A percentile compares a stretch with the other conserved stretches of the same genome.
Conservation (phyloP, 2,329 filamentous ascomycete genomes). For the Alternaria sp. region DNA sequence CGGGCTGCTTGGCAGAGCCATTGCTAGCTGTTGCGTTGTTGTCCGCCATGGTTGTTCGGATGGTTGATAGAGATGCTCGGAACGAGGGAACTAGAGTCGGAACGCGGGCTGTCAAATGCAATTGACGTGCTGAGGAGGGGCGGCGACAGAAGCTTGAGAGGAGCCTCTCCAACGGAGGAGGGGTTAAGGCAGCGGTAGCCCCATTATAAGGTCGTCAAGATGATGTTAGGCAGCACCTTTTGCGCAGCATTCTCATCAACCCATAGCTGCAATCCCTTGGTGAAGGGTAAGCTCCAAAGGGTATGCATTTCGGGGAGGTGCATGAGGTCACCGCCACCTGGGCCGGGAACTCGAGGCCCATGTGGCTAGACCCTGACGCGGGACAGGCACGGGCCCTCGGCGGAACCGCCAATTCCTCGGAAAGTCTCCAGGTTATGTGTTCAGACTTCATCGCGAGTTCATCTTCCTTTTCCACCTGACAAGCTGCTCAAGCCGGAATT, state of each 20-base stretch:
- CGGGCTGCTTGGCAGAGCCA: constrained; percentile 55
- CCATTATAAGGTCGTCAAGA: neutral
- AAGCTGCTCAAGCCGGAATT: constrained; percentile 14
- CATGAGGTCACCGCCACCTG: constrained; percentile 22
- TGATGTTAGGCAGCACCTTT: neutral
- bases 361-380: constrained; percentile 21
- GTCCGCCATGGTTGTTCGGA: constrained; percentile 26
- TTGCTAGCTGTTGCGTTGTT: constrained; percentile 16
- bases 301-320: constrained; percentile 10
- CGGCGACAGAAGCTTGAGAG: neutral
- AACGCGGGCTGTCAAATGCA: constrained; percentile 7
- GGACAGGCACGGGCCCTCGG: constrained; percentile 6
- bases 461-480: constrained; percentile 5
- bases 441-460: constrained; percentile 10
- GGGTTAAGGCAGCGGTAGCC: neutral
- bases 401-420: constrained; percentile 11
- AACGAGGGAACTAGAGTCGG: constrained; percentile 13
- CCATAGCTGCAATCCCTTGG: constrained; percentile 4
- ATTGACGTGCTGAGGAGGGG: constrained; percentile 11
- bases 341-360: constrained; percentile 16
- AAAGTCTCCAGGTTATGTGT: constrained; percentile 2
- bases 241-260: neutral
- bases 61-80: constrained; percentile 4
- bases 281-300: neutral
- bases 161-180: neutral